A percentile compares a stretch with the other conserved stretches of the same genome.
Conservation (phyloP, 2,329 filamentous ascomycete species). For the Torrubiellomyces zombiae region DNA sequence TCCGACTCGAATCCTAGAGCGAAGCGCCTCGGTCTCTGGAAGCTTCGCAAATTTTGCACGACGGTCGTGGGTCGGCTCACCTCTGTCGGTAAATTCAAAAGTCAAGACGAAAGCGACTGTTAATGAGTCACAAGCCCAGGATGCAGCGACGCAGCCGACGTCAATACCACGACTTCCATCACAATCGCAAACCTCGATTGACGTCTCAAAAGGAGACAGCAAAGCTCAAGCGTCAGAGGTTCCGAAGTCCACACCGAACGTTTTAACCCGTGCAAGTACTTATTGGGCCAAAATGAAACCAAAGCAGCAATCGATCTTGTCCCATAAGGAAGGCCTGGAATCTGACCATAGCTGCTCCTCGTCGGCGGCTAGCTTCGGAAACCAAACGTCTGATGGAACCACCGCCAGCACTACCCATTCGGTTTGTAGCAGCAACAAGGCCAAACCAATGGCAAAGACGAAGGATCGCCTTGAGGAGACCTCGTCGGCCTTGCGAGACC, state of each 20-base stretch:
- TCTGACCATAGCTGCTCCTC: conserved; percentile 29
- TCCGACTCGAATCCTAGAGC: conserved; percentile 15
- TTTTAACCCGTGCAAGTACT: conserved; percentile 25
- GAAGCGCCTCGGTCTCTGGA: conserved; percentile 22
- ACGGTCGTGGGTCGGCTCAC: conserved; percentile 4
- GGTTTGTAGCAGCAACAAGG: conserved; percentile 19
- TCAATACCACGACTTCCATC: too few species aligned
- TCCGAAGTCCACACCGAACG: conserved; percentile 18
- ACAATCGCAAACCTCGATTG: too few species aligned
- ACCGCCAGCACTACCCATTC: conserved; percentile 21
- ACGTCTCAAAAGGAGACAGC: conserved; percentile 22
- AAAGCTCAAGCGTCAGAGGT: conserved; percentile 15
- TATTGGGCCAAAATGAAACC: conserved; percentile 33
- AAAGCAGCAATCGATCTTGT: conserved; percentile 27
- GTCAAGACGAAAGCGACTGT: too few species aligned
- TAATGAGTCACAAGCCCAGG: too few species aligned
- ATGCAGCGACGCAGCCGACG: too few species aligned
- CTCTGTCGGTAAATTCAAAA: too few species aligned
- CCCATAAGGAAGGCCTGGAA: conserved; percentile 17
- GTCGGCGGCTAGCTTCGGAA: conserved; percentile 27
- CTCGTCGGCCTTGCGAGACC: conserved; percentile 27
- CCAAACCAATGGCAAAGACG: conserved; percentile 21
- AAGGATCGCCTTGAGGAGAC: conserved; percentile 30
- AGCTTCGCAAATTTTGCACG: conserved; percentile 23
- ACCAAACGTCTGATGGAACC: conserved; percentile 21